Conservation (phyloP, 2,329 filamentous ascomycete species). For the Epichloe hybrida region DNA sequence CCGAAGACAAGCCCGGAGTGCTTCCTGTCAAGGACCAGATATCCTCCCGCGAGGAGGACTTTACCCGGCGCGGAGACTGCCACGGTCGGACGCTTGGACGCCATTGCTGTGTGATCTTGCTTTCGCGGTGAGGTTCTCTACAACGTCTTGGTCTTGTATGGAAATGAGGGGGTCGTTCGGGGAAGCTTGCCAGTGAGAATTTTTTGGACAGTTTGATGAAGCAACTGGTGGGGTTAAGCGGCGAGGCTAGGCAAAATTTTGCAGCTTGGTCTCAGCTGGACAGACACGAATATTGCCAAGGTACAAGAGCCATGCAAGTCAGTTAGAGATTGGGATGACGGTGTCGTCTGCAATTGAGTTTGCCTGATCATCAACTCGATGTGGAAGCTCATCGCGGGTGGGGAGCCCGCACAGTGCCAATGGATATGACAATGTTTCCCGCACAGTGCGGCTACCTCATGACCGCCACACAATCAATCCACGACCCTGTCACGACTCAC, state of each 20-base stretch:
- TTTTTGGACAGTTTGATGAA: neutral
- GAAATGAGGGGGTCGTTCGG: neutral
- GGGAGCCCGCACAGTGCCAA: too few species aligned
- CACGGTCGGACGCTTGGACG: slow-evolving; percentile 20
- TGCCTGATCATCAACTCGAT: too few species aligned
- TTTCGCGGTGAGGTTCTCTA: neutral
- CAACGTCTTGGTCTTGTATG: too few species aligned
- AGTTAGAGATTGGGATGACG: neutral
- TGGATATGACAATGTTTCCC: neutral
- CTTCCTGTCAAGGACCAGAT: slow-evolving; percentile 78
- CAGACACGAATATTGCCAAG: neutral
- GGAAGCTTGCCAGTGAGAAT: neutral
- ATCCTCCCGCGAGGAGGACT: slow-evolving; percentile 87
- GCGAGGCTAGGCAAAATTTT: neutral
- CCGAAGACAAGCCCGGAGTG: slow-evolving; percentile 68
- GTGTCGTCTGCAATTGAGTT: too few species aligned
- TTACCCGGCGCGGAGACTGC: slow-evolving; percentile 90
- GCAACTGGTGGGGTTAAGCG: neutral
- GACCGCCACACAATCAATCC: too few species aligned
- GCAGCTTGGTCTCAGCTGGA: neutral
- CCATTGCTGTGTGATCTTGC: neutral
- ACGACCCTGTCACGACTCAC: too few species aligned
- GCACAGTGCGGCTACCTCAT: neutral
- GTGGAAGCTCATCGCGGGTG: neutral
- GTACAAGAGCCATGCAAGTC: neutral